Conservation (phyloP, 805 yeast species). For the Hanseniaspora jakobsenii region DNA sequence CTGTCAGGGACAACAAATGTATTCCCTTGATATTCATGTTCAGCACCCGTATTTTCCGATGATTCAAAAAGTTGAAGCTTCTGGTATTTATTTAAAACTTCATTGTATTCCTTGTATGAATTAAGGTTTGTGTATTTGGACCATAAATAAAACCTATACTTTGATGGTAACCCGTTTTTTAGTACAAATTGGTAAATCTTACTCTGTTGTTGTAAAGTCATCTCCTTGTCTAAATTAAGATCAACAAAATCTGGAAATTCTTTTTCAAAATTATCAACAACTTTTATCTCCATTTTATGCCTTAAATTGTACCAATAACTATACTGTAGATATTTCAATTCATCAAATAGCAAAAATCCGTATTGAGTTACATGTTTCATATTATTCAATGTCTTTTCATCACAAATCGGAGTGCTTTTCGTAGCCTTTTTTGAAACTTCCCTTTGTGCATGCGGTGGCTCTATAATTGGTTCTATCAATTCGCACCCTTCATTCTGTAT, state of each 20-base stretch:
- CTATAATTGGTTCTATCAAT: too few species aligned
- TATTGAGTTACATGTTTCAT: constrained; percentile 7
- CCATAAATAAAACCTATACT: constrained; percentile 8
- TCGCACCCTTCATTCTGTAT: too few species aligned
- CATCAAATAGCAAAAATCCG: constrained; percentile 3
- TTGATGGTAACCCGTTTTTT: constrained; percentile 2
- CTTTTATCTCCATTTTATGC: not conserved
- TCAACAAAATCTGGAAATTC: not conserved
- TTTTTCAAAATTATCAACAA: not conserved
- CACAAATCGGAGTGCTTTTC: not conserved
- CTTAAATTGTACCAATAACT: constrained; percentile 4
- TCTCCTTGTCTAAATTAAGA: not conserved
- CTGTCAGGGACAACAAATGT: constrained; percentile 37
- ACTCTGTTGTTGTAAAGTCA: not conserved
- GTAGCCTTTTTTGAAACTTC: too few species aligned
- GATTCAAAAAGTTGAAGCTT: too few species aligned
- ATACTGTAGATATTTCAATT: not conserved
- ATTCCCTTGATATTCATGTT: constrained; percentile 1
- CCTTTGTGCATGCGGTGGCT: too few species aligned
- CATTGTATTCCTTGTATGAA: not conserved
- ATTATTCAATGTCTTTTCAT: not conserved
- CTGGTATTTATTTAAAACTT: not conserved
- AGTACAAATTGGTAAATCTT: constrained; percentile 2
- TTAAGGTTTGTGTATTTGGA: not conserved
- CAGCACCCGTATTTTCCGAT: not conserved